A percentile compares a stretch with the other conserved stretches of the same genome.
Conservation (phyloP, 371 early-diverging fungal species). For the Circinella minor region DNA sequence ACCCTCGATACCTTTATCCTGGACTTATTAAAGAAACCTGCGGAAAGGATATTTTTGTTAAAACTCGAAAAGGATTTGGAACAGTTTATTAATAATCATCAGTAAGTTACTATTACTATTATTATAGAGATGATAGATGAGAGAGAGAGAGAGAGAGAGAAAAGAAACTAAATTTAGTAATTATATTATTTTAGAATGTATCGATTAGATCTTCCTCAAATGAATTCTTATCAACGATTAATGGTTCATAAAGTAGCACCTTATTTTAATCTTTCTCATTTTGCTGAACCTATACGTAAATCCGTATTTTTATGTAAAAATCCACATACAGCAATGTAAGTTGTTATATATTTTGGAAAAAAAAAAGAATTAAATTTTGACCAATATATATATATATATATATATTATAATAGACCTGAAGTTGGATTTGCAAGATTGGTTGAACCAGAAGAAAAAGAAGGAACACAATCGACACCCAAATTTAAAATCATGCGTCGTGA, state of each 20-base stretch:
- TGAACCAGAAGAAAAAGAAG: slow-evolving; percentile 38
- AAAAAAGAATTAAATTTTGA: too few relatives aligned
- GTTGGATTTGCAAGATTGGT: slow-evolving; percentile 56
- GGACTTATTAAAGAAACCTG: slow-evolving; percentile 71
- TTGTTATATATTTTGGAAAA: background rate
- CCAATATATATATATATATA: too few relatives aligned
- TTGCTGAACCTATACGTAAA: slow-evolving; percentile 61
- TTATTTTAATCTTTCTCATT: slow-evolving; percentile 72
- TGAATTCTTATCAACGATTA: slow-evolving; percentile 82
- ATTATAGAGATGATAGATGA: background rate
- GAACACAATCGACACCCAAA: slow-evolving; percentile 30
- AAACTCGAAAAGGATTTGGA: slow-evolving; percentile 74
- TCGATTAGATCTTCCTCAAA: slow-evolving; percentile 67
- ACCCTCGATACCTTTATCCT: slow-evolving; percentile 67
- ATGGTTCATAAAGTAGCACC: slow-evolving; percentile 77
- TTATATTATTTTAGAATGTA: slow-evolving; percentile 43
- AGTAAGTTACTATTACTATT: slow-evolving; percentile 37
- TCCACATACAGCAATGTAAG: slow-evolving; percentile 66
- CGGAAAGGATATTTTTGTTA: slow-evolving; percentile 75
- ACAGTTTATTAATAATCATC: slow-evolving; percentile 64
- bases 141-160: background rate
- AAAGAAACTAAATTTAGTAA: background rate
- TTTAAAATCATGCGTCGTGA: slow-evolving; percentile 60
- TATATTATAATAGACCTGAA: slow-evolving; percentile 36
- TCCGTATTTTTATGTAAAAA: slow-evolving; percentile 69